Evolutionary conservation across 768 basidiomycete species (phyloP), one percentile per base, ranked within the genome.

Genomic region (Trametes sanguinea): DNA sequence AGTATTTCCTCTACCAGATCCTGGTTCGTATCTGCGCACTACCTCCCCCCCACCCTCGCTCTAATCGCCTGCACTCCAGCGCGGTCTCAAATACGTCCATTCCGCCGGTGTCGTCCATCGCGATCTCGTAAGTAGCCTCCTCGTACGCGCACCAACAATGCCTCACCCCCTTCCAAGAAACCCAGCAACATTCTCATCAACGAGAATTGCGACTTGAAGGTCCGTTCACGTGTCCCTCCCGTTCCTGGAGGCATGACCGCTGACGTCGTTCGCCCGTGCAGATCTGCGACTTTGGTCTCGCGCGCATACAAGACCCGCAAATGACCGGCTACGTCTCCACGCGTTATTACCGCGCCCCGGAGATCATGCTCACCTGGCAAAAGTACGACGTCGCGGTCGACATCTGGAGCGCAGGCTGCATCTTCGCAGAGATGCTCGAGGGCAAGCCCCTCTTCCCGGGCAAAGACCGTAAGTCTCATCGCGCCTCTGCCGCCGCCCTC

Each of bases 321-420:
- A 99, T 99, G 97, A 99, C 97, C 1, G 97, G 97, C 64, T 99
- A 98, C 73, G 97, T 98, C 63, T 98, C 97, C 60, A 99, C 97
- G 54, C 83, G 97, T 67, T 99, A 99, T 78, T 99, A 99, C 74
- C 90, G 97, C 54, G 97, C 97, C 6, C 97, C 97, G 5, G 97
- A 99, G 77, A 99, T 99, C 79, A 99, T 99, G 97, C 83, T 99
- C 73, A 99, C 97, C 42, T 99, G 97, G 97, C 97, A 99, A 76
- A 98, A 98, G 80, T 99, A 99, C 78, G 96, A 98, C 75, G 95
- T 98, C 59, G 97, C 96, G 53, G 97, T 99, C 64, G 97, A 99
- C 74, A 96, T 98, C 73, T 98, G 97, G 97, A 95, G 93, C 71
- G 95, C 95, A 10, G 97, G 95, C 6, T 99, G 97, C 79, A 98